Evolutionary conservation across 106 monocot species (phyloP), one percentile per base, ranked within the genome.

Genomic region (Triglochin maritima): DNA sequence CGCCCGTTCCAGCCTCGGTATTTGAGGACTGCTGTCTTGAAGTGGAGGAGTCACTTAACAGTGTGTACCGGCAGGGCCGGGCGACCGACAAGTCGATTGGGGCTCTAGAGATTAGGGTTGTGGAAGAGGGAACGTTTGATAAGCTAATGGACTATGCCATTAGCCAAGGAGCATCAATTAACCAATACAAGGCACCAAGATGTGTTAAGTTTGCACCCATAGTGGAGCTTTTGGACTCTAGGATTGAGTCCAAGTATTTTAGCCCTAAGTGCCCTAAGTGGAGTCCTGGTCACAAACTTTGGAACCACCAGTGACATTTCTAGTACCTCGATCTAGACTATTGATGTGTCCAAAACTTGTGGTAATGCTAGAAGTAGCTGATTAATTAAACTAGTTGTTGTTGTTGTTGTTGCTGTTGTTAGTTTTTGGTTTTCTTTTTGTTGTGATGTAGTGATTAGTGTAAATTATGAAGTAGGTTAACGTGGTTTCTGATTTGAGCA

Each of bases 111-210:
- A 81, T 93, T 14, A 71, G 80, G 54, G 50, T 89, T 3, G 89
- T 93, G 43, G 79, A 84, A 65, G 88, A 82, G 29, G 89, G 93
- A 17, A 84, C 81, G 11, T 93, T 93, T 49, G 89, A 93, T 42
- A 80, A 78, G 69, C 76, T 93, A 46, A 93, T 93, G 93, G 93
- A 93, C 69, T 89, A 76, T 64, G 81, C 86, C 7, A 14, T 93
- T 5, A 79, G 78, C 75, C 79, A 67, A 56, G 93, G 93, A 4
- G 83, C 86, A 4, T 88, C 86, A 3, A 88, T 93, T 42, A 93
- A 93, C 72, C 93, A 93, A 76, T 93, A 93, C 80, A 93, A 93
- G 78, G 84, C 88, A 5, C 93, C 93, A 16, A 68, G 93, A 17
- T 93, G 93, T 66, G 79, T 93, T 57, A 75, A 80, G 59, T 50